Evolutionary conservation across 345 rosid species (phyloP).

Genomic region (Brassica juncea): DNA sequence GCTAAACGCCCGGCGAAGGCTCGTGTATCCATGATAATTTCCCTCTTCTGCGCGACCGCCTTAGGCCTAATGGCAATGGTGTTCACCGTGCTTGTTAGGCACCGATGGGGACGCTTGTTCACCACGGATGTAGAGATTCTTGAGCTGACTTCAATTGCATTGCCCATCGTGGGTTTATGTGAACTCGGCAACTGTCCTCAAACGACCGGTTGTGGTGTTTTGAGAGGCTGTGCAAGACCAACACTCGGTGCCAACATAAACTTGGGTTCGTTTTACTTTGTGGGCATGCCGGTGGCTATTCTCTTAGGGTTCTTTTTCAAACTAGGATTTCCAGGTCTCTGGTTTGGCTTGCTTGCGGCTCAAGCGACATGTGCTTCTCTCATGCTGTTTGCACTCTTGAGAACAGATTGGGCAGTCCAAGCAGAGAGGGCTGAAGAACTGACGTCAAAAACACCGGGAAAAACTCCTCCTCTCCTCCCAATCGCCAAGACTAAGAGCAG

Average conservation of each 20-base stretch:
- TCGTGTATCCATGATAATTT: constrained; percentile 73
- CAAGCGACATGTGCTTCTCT: constrained; percentile 82
- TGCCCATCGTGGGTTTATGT: constrained; percentile 88
- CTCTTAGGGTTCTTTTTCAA: constrained; percentile 62
- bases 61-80: constrained; percentile 75
- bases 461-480: constrained; percentile 37
- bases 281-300: constrained; percentile 91
- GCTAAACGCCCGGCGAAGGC: constrained; percentile 82
- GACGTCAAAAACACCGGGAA: constrained; percentile 43
- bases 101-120: constrained; percentile 83
- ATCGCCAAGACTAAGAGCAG: background rate
- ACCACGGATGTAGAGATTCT: constrained; percentile 69
- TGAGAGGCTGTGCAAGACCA: constrained; percentile 91
- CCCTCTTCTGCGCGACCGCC: constrained; percentile 55
- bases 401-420: constrained; percentile 75
- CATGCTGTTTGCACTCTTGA: constrained; percentile 67
- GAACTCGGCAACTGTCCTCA: constrained; percentile 99
- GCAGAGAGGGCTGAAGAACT: constrained; percentile 72
- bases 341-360: constrained; percentile 94
- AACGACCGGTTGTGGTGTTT: constrained; percentile 88
- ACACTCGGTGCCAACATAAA: constrained; percentile 89
- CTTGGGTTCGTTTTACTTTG: constrained; percentile 84
- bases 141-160: constrained; percentile 70
- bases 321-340: constrained; percentile 81
- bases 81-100: constrained; percentile 71